Evolutionary conservation across 176 grass and related monocot genomes (phyloP).

Genomic region (Saccharum officinarum): DNA sequence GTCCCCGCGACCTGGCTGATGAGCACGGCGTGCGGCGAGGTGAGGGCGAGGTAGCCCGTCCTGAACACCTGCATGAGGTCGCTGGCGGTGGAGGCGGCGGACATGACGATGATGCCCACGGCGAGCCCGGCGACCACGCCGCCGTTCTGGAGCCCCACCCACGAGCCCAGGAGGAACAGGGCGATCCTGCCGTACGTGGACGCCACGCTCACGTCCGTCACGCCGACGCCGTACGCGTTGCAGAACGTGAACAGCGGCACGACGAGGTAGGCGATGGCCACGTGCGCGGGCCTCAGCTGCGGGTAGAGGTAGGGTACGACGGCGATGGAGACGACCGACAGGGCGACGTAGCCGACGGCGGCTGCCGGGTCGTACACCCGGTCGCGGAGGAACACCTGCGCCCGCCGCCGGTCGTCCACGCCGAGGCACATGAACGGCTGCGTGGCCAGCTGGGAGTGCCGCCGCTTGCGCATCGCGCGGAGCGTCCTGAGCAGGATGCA

Average conservation of each 20-base stretch:
- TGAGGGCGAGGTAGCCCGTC: conserved; percentile 69
- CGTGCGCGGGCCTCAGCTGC: conserved; percentile 49
- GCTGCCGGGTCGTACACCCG: conserved; percentile 31
- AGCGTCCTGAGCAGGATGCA: conserved; percentile 40
- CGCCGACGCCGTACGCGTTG: conserved; percentile 61
- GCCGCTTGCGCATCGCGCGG: conserved; percentile 8
- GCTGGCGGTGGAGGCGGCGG: conserved; percentile 46
- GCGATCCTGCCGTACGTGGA: conserved; percentile 50
- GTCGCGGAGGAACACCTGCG: conserved; percentile 53
- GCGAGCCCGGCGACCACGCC: conserved; percentile 56
- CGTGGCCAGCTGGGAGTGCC: not conserved
- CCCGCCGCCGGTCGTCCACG: conserved; percentile 11
- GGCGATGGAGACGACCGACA: conserved; percentile 34
- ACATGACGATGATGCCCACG: conserved; percentile 37
- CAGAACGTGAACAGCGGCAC: conserved; percentile 58
- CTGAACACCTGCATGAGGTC: conserved; percentile 59
- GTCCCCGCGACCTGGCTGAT: conserved; percentile 55
- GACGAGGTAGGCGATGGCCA: conserved; percentile 44
- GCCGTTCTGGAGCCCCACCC: conserved; percentile 44
- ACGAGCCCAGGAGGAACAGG: conserved; percentile 45
- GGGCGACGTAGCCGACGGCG: conserved; percentile 21
- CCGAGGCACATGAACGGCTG: conserved; percentile 25
- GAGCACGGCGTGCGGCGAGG: conserved; percentile 57
- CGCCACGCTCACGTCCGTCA: conserved; percentile 50
- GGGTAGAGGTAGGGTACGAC: conserved; percentile 48